A percentile compares a stretch with the other conserved stretches of the same genome.
Evolutionary conservation across 2,329 filamentous ascomycete species (phyloP).

Genomic region (Dactylellina leptospora): DNA sequence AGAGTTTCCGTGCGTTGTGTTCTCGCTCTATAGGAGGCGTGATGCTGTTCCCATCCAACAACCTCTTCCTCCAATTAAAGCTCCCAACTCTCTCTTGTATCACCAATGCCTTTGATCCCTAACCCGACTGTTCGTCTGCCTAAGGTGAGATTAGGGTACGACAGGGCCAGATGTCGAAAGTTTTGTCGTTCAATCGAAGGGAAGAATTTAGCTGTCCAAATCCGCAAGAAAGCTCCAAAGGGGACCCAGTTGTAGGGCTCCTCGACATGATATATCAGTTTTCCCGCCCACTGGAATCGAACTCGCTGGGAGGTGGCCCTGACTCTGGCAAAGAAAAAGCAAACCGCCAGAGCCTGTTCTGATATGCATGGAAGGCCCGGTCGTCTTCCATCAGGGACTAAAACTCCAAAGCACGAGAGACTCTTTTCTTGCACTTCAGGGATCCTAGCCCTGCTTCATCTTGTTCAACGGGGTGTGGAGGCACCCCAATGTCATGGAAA

Average conservation of each 20-base stretch:
- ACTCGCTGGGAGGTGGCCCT: slow-evolving; percentile 40
- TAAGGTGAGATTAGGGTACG: slow-evolving; percentile 27
- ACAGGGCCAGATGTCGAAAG: slow-evolving; percentile 22
- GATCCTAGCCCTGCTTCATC: slow-evolving; percentile 43
- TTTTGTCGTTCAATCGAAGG: slow-evolving; percentile 41
- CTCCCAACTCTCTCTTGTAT: slow-evolving; percentile 13
- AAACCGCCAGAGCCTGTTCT: slow-evolving; percentile 25
- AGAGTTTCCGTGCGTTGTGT: slow-evolving; percentile 28
- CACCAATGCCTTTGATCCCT: slow-evolving; percentile 21
- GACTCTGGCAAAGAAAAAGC: slow-evolving; percentile 39
- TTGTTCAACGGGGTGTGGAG: slow-evolving; percentile 37
- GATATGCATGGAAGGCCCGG: slow-evolving; percentile 39
- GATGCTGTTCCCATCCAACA: slow-evolving; percentile 26
- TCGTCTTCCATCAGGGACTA: slow-evolving; percentile 26
- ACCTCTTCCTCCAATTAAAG: slow-evolving; percentile 18
- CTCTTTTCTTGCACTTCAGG: slow-evolving; percentile 34
- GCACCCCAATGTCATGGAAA: slow-evolving; percentile 50
- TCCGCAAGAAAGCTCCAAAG: slow-evolving; percentile 16
- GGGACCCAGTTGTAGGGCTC: slow-evolving; percentile 19
- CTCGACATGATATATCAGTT: slow-evolving; percentile 53
- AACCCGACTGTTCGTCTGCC: slow-evolving; percentile 38
- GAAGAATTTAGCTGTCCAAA: slow-evolving; percentile 19
- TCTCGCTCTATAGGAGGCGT: not conserved
- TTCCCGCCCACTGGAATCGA: slow-evolving; percentile 18
- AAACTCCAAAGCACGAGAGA: slow-evolving; percentile 30